A percentile compares a stretch with the other conserved stretches of the same genome.
phyloP scores from a whole-genome alignment of 2,329 filamentous ascomycete genomes.

The Hypoxylon sp. region DNA sequence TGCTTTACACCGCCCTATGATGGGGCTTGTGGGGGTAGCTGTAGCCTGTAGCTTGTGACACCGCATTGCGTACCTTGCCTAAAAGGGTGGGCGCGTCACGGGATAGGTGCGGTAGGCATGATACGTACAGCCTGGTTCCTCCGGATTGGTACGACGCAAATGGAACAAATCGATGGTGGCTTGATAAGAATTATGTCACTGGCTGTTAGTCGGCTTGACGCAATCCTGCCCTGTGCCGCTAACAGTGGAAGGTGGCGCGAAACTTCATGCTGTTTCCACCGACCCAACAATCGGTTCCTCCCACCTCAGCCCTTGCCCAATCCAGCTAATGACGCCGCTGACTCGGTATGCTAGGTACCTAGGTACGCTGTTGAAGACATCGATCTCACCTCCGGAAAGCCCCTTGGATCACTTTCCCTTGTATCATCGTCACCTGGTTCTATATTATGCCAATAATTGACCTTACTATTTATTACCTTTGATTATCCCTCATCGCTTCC shows the following conservation, averaged over 20 bases:
- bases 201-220: slow-evolving; percentile 19
- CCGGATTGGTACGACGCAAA: slow-evolving; percentile 16
- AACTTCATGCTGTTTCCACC: slow-evolving; percentile 21
- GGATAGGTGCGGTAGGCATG: slow-evolving; percentile 11
- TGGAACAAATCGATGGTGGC: slow-evolving; percentile 5
- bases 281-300: slow-evolving; percentile 1
- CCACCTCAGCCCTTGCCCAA: slow-evolving; percentile 11
- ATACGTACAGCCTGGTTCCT: slow-evolving; percentile 8
- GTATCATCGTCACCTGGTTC: slow-evolving; percentile 42
- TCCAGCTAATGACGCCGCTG: slow-evolving; percentile 29
- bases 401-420: slow-evolving; percentile 26
- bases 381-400: slow-evolving; percentile 37
- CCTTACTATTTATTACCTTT: slow-evolving; percentile 26
- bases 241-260: slow-evolving; percentile 25
- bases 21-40: slow-evolving; percentile 3
- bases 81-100: slow-evolving; percentile 29
- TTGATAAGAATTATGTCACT: slow-evolving; percentile 22
- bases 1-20: slow-evolving; percentile 19
- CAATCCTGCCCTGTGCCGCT: slow-evolving; percentile 12
- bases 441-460: slow-evolving; percentile 25
- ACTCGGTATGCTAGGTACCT: slow-evolving; percentile 17
- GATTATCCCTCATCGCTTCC: not conserved
- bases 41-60: slow-evolving; percentile 26
- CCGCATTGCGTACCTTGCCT: slow-evolving; percentile 19
- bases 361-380: slow-evolving; percentile 28